Evolutionary conservation across 73 alveolate genomes (phyloP), one percentile per base, ranked within the genome.

Genomic region (Uronychia binucleata): DNA sequence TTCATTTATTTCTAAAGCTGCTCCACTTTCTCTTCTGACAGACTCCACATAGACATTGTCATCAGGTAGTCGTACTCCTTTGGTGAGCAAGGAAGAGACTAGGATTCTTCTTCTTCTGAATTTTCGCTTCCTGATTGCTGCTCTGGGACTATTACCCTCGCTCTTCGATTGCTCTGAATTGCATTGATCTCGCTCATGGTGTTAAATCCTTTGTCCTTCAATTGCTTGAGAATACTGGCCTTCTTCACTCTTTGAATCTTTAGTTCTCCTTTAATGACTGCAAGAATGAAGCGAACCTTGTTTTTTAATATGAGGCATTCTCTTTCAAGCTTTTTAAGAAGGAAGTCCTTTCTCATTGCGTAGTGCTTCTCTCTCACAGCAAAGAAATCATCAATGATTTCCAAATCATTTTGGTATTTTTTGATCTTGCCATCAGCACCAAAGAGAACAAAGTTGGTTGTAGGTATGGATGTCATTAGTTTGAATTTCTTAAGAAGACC

Each of bases 21-120:
- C 74, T 85, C 98, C 30, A 97, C 98, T 58, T 89, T 93, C 87
- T 98, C 99, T 77, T 91, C 95, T 33, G 99, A 96, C 75, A 98
- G 95, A 34, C 97, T 86, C 97, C 98, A 94, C 28, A 98, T 86
- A 46, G 98, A 96, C 99, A 97, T 94, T 79, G 92, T 92, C 90
- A 98, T 95, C 83, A 98, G 88, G 86, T 98, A 98, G 92, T 98
- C 99, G 93, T 93, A 98, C 83, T 98, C 99, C 79, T 91, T 94
- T 77, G 94, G 88, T 33, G 82, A 77, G 19, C 67, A 46, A 11
- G 67, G 67, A 11, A 46, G 67, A 34, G 88, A 88, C 35, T 46
- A 89, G 32, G 30, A 80, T 29, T 80, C 83, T 31, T 80, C 78
- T 25, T 30, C 92, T 28, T 80, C 90, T 31, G 84, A 92, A 26